Percentiles rank a stretch among this genome's conserved stretches.
These are phyloP conservation scores for Vitis hybrid DNA, from an alignment of 177 flowering plant genomes.

Conservation along the genomic window DNA sequence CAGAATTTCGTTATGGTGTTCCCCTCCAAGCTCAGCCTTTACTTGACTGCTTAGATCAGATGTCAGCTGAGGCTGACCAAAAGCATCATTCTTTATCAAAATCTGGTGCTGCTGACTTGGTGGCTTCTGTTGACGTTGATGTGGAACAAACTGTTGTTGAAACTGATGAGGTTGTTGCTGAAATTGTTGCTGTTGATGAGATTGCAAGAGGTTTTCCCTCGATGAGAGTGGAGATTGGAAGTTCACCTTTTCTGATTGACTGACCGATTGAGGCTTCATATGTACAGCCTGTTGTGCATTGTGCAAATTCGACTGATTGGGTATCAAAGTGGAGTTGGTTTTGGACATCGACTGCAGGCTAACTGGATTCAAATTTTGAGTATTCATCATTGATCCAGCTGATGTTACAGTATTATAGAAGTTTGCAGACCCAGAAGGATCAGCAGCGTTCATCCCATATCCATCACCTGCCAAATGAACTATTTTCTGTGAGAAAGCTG, in stretches of 20 bases:
- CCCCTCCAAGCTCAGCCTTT: slow-evolving; percentile 53
- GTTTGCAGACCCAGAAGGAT: slow-evolving; percentile 71
- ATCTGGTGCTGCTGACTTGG: slow-evolving; percentile 59
- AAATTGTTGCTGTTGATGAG: slow-evolving; percentile 61
- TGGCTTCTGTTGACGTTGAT: slow-evolving; percentile 57
- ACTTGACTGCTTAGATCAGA: slow-evolving; percentile 47
- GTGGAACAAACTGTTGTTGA: slow-evolving; percentile 49
- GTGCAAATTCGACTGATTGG: slow-evolving; percentile 51
- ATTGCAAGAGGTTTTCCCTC: slow-evolving; percentile 39
- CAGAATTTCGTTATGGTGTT: slow-evolving; percentile 43
- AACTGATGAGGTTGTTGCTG: slow-evolving; percentile 61
- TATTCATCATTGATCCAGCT: slow-evolving; percentile 51
- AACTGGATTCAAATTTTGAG: slow-evolving; percentile 46
- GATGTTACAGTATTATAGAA: slow-evolving; percentile 52
- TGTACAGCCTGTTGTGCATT: slow-evolving; percentile 40
- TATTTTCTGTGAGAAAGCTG: slow-evolving; percentile 19
- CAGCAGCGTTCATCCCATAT: slow-evolving; percentile 49
- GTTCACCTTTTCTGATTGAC: slow-evolving; percentile 56
- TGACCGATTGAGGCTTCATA: slow-evolving; percentile 44
- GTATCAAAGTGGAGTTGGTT: slow-evolving; percentile 37
- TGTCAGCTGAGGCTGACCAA: slow-evolving; percentile 55
- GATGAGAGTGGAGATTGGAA: slow-evolving; percentile 45
- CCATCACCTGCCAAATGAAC: slow-evolving; percentile 60
- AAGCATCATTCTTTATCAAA: slow-evolving; percentile 48
- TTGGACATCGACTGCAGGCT: slow-evolving; percentile 52